These are phyloP conservation scores for Lasiodiplodia citricola DNA, from an alignment of 2,329 filamentous ascomycete species.

Conservation along the genomic window DNA sequence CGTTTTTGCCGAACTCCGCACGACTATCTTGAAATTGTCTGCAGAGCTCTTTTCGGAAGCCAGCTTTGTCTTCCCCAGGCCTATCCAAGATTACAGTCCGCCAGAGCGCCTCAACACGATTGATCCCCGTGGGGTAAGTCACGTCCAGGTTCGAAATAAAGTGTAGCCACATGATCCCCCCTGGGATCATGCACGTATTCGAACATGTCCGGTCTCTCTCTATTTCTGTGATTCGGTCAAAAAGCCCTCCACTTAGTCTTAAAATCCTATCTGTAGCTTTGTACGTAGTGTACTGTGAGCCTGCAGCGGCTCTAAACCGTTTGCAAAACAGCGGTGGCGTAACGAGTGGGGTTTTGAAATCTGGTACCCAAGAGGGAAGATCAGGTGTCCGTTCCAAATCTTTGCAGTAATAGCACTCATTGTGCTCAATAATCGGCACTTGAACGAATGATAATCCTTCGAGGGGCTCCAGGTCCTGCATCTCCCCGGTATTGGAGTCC, in stretches of 20 bases:
- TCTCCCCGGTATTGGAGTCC: background rate
- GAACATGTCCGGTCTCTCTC: too few relatives aligned
- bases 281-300: too few relatives aligned
- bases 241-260: too few relatives aligned
- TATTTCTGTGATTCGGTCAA: too few relatives aligned
- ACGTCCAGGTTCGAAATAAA: background rate
- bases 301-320: background rate
- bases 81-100: background rate
- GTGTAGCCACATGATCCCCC: too few relatives aligned
- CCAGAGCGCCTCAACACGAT: background rate
- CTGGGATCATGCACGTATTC: too few relatives aligned
- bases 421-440: background rate
- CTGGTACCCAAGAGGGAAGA: background rate
- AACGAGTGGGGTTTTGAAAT: background rate
- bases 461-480: background rate
- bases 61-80: background rate
- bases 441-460: background rate
- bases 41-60: too few relatives aligned
- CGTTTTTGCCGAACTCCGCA: too few relatives aligned
- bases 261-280: too few relatives aligned
- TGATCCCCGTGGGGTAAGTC: background rate
- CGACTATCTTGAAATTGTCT: too few relatives aligned
- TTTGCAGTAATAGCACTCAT: too few relatives aligned
- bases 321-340: too few relatives aligned
- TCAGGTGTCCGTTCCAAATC: background rate